Evolutionary conservation across 805 yeast species (phyloP), one percentile per base, ranked within the genome.

Genomic region (Candida suzukii): DNA sequence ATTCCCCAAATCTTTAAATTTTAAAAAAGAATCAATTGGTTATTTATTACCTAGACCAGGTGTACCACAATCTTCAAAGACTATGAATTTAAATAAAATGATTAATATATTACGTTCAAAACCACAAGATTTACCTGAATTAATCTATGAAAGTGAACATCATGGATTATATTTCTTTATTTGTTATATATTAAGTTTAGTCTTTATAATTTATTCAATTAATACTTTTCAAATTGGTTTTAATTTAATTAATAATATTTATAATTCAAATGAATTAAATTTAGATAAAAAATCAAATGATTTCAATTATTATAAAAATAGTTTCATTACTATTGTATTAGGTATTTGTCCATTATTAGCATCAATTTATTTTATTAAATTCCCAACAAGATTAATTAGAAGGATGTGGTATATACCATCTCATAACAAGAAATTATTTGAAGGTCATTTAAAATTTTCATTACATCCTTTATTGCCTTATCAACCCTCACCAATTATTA

Each of bases 101-200:
- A 65, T 82, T 50, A 71, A 72, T 42, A 70, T 74, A 11, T 63
- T 86, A 45, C 66, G 71, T 25, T 5, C 17, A 13, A 37, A 50
- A 6, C 63, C 65, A 31, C 76, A 80, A 49, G 63, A 61, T 12
- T 70, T 73, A 37, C 91, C 91, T 1, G 95, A 85, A 53, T 65
- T 86, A 41, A 70, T 86, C 35, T 87, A 86, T 60, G 91, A 85
- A 66, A 78, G 88, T 21, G 95, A 87, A 60, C 85, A 93, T 0
- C 95, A 87, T 56, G 67, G 83, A 42, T 66, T 84, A 26, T 87
- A 85, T 58, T 86, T 85, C 57, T 64, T 84, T 11, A 73, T 78
- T 18, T 75, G 85, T 55, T 76, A 80, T 46, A 77, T 85, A 35
- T 70, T 82, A 53, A 86, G 88, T 0, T 63, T 84, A 30, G 78